A percentile compares a stretch with the other conserved stretches of the same genome.
Conservation (phyloP, 2,329 filamentous ascomycete genomes). For the Exutisphaerella laricina region DNA sequence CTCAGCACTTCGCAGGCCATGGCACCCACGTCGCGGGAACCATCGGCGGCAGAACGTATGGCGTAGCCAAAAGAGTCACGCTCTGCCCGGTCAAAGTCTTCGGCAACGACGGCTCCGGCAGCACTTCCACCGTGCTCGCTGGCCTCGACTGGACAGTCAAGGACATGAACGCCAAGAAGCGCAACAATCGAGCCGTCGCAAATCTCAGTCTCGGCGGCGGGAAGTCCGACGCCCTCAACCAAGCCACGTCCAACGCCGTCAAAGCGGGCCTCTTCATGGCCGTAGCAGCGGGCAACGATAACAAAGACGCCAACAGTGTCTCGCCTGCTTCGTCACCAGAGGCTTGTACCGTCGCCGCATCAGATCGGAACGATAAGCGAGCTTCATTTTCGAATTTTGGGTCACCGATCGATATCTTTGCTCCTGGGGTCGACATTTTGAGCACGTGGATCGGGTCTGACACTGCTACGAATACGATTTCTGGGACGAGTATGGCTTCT, state of each 20-base stretch:
- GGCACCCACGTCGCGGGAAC: slow-evolving; percentile 61
- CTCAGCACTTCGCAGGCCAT: slow-evolving; percentile 46
- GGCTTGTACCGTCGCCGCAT: slow-evolving; percentile 34
- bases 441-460: slow-evolving; percentile 44
- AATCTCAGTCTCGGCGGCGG: slow-evolving; percentile 38
- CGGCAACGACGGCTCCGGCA: neutral
- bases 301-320: slow-evolving; percentile 21
- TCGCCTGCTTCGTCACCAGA: slow-evolving; percentile 35
- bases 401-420: slow-evolving; percentile 35
- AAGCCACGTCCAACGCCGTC: slow-evolving; percentile 33
- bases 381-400: slow-evolving; percentile 38
- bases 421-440: slow-evolving; percentile 48
- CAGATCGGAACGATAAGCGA: slow-evolving; percentile 26
- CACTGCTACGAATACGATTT: slow-evolving; percentile 42
- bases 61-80: slow-evolving; percentile 47
- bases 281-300: slow-evolving; percentile 34
- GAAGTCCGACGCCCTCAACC: slow-evolving; percentile 33
- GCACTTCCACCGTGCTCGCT: neutral
- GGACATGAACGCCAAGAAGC: slow-evolving; percentile 66
- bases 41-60: slow-evolving; percentile 55
- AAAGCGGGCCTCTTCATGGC: slow-evolving; percentile 37
- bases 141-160: slow-evolving; percentile 31
- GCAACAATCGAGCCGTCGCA: slow-evolving; percentile 47
- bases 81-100: slow-evolving; percentile 47
- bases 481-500: slow-evolving; percentile 42